These are phyloP conservation scores for Xylaria multiplex DNA, from an alignment of 2,329 filamentous ascomycete genomes.

Conservation along the genomic window DNA sequence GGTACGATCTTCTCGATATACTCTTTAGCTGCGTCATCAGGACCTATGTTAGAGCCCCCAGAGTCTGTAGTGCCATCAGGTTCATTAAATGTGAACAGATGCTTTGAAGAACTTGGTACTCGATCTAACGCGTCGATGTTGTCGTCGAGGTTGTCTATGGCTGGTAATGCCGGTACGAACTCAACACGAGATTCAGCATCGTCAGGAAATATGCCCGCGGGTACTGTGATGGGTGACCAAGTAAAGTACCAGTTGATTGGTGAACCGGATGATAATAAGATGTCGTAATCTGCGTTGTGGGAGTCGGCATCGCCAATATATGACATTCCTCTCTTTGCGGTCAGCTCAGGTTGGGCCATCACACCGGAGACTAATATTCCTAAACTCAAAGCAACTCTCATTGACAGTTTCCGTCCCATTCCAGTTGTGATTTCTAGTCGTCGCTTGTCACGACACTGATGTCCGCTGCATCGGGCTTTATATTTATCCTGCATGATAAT, in stretches of 20 bases:
- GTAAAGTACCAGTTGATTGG: constrained; percentile 57
- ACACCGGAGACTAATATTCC: constrained; percentile 11
- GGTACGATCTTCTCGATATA: constrained; percentile 54
- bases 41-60: constrained; percentile 53
- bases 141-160: constrained; percentile 49
- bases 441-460: neutral
- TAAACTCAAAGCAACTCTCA: neutral
- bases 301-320: constrained; percentile 40
- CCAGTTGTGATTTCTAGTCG: neutral
- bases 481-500: neutral
- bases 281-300: constrained; percentile 47
- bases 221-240: constrained; percentile 51
- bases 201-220: constrained; percentile 37
- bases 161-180: constrained; percentile 54
- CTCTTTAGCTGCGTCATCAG: constrained; percentile 52
- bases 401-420: constrained; percentile 11
- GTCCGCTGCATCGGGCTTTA: neutral
- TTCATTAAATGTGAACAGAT: constrained; percentile 56
- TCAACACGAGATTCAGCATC: constrained; percentile 44
- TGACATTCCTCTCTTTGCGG: constrained; percentile 46
- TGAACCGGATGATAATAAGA: constrained; percentile 52
- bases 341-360: constrained; percentile 6
- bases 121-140: constrained; percentile 44
- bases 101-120: constrained; percentile 51
- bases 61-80: constrained; percentile 54